Evolutionary conservation across 345 rosid species (phyloP), one percentile per base, ranked within the genome.

Genomic region (Durio zibethinus): DNA sequence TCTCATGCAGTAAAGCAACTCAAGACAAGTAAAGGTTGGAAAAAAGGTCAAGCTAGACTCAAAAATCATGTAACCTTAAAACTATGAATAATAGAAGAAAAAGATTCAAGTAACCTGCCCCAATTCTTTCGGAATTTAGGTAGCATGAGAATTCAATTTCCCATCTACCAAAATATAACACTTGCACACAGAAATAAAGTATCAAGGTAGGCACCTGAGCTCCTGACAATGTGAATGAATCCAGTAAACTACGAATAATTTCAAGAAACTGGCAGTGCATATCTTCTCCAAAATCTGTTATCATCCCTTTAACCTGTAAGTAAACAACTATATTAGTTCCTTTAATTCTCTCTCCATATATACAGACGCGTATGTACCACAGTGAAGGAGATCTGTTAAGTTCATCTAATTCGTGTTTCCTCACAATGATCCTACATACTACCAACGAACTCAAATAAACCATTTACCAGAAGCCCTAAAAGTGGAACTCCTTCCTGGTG

Each of bases 251-350:
- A 48, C 99, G 95, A 69, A 97, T 90, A 84, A 94, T 97, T 85
- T 97, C 99, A 65, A 92, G 94, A 88, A 97, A 97, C 74, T 97
- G 98, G 87, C 97, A 97, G 71, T 97, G 92, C 99, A 97, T 92
- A 84, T 90, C 93, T 38, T 88, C 96, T 78, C 94, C 97, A 77
- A 94, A 94, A 81, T 94, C 98, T 69, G 98, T 93, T 82, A 90
- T 81, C 98, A 97, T 90, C 74, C 99, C 97, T 82, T 92, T 92
- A 72, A 97, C 98, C 99, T 97, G 89, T 43, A 73, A 21, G 70
- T 50, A 72, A 71, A 76, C 18, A 43, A 57, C 70, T 31, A 61
- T 60, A 75, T 79, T 38, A 78, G 50, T 60, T 72, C 21, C 42
- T 62, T 31, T 52, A 33, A 52, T 52, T 52, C 75, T 52, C 25